Percentiles rank a stretch among this genome's conserved stretches.
Conservation (phyloP, 2,329 filamentous ascomycete genomes). For the Colletotrichum siamense region DNA sequence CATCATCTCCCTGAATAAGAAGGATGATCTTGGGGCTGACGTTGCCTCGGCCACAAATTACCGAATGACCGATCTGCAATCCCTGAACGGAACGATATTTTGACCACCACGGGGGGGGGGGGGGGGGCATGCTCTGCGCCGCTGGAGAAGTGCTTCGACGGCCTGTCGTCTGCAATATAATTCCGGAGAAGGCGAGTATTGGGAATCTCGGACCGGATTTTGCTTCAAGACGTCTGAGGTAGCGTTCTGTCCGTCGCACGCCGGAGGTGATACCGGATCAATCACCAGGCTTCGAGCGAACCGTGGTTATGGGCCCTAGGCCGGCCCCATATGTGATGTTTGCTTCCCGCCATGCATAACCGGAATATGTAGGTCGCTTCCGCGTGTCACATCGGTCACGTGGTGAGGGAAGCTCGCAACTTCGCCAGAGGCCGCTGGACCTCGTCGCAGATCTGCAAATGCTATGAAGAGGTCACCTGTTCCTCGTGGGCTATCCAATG, state of each 20-base stretch:
- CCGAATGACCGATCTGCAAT: background rate
- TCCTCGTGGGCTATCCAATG: background rate
- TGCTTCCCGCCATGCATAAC: slow-evolving; percentile 18
- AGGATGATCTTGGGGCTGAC: background rate
- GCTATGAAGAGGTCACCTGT: background rate
- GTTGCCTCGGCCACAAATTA: background rate
- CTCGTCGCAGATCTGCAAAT: background rate
- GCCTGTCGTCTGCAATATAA: background rate
- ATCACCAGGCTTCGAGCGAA: background rate
- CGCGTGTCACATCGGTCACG: slow-evolving; percentile 18
- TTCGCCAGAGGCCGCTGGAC: background rate
- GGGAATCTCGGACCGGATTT: background rate
- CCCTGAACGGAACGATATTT: background rate
- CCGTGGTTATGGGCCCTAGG: background rate
- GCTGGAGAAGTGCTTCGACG: background rate
- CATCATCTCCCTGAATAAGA: background rate
- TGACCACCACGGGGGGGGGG: background rate
- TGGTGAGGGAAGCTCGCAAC: background rate
- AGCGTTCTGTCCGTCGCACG: background rate
- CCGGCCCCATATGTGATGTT: slow-evolving; percentile 6
- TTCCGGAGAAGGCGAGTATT: background rate
- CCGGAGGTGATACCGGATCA: background rate
- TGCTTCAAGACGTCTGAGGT: background rate
- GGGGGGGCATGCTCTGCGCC: background rate
- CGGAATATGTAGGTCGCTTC: slow-evolving; percentile 12